Evolutionary conservation across 2,329 filamentous ascomycete species (phyloP), one percentile per base, ranked within the genome.

Genomic region (Pseudogymnoascus sp.): DNA sequence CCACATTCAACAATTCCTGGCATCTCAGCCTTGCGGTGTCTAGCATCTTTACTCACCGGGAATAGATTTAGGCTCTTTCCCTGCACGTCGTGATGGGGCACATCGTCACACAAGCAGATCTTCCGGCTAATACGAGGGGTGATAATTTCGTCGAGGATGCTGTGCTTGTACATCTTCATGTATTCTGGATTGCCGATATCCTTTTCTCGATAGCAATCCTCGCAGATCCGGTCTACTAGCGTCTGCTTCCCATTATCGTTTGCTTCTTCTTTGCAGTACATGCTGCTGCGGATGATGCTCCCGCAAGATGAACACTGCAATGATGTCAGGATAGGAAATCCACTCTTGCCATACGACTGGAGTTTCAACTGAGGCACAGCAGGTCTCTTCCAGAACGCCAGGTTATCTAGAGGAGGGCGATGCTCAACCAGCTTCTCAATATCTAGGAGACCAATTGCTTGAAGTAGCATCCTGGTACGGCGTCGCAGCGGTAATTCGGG

Each of bases 391-490:
- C 67, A 69, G 52, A 72, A 69, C 0, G 62, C 63, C 1, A 66
- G 41, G 23, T 64, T 64, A 12, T 66, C 62, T 2, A 68, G 36
- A 22, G 69, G 65, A 6, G 71, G 68, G 8, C 71, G 68, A 62
- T 75, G 67, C 65, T 77, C 73, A 16, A 76, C 70, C 1, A 75
- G 45, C n/a, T 75, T 75, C 62, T 76, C 75, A 25, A 76, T 72
- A 45, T 77, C 75, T 1, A 76, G 68, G 19, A 75, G 73, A 3
- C 71, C 72, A 35, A 68, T 66, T 7, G 70, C 66, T 49, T 75
- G 74, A 0, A 75, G 67, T 1, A 76, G 66, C 62, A 73, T 68
- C 4, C 70, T 68, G 2, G 71, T 72, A 19, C 70, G 62, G 16
- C 69, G 66, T 60, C 4, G 64, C 49, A 1, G 66, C 62, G 4